Conservation (phyloP, 2,329 filamentous ascomycete species). For the Metarhizium humberi region DNA sequence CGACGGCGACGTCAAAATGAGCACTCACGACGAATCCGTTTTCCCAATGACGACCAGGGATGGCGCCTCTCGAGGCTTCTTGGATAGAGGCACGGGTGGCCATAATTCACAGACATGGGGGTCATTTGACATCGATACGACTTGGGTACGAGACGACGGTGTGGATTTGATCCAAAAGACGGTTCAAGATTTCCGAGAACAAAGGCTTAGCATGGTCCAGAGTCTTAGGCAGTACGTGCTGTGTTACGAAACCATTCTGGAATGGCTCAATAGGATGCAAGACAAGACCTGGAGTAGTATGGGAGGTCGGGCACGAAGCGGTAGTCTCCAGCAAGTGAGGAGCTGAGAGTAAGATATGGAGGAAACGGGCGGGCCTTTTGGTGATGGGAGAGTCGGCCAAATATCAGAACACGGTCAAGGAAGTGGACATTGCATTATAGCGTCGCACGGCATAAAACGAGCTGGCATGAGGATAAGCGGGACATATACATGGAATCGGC, state of each 20-base stretch:
- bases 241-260: constrained; percentile 89
- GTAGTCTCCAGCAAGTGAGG: constrained; percentile 20
- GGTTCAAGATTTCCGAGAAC: constrained; percentile 81
- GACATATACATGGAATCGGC: not conserved
- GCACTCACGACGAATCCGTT: constrained; percentile 16
- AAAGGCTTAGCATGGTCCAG: constrained; percentile 94
- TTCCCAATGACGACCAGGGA: constrained; percentile 19
- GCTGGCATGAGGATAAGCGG: not conserved
- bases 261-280: constrained; percentile 61
- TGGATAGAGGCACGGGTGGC: constrained; percentile 8
- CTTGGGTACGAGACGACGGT: constrained; percentile 61
- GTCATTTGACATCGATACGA: constrained; percentile 30
- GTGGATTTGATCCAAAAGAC: constrained; percentile 77
- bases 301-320: constrained; percentile 18
- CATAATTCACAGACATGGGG: constrained; percentile 5
- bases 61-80: constrained; percentile 12
- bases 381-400: not conserved
- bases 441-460: not conserved
- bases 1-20: constrained; percentile 41
- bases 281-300: constrained; percentile 16
- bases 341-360: not conserved
- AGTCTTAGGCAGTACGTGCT: constrained; percentile 87
- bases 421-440: not conserved
- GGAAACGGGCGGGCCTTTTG: not conserved
- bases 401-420: not conserved